phyloP scores from a whole-genome alignment of 2,329 filamentous ascomycete species.

The Trichophyton schoenleinii region DNA sequence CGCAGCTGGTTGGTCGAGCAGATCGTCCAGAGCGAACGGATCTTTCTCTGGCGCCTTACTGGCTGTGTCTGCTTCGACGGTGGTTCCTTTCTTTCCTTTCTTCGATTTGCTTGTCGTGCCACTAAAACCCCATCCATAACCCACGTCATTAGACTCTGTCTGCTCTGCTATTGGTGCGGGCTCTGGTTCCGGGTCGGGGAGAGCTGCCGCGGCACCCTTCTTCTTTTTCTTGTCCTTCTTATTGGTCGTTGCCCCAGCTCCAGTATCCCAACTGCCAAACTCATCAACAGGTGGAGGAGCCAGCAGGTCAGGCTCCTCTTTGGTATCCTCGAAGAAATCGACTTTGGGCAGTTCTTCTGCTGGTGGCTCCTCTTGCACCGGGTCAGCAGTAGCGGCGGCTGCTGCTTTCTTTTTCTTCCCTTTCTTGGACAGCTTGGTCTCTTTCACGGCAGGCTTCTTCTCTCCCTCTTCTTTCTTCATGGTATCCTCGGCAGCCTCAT shows the following conservation, averaged over 20 bases:
- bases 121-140: not conserved
- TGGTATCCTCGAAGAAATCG: conserved; percentile 13
- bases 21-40: not conserved
- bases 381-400: conserved; percentile 14
- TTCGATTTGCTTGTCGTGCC: conserved; percentile 8
- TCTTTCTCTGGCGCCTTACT: conserved; percentile 4
- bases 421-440: conserved; percentile 19
- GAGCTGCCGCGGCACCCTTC: conserved; percentile 23
- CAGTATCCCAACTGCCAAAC: conserved; percentile 18
- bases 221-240: conserved; percentile 41
- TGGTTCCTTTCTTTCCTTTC: conserved; percentile 5
- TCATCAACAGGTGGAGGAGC: not conserved
- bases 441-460: conserved; percentile 1
- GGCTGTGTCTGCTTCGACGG: not conserved
- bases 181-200: conserved; percentile 19
- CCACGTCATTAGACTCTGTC: conserved; percentile 3
- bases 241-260: conserved; percentile 24
- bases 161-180: not conserved
- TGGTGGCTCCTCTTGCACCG: conserved; percentile 23
- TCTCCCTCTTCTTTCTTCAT: not conserved
- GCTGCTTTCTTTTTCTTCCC: conserved; percentile 14
- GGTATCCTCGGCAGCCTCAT: not conserved
- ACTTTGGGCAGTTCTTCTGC: conserved; percentile 14
- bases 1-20: not conserved
- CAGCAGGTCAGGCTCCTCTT: conserved; percentile 12